Conservation (phyloP, 2,329 filamentous ascomycete species). For the Ophiocordyceps unilateralis region DNA sequence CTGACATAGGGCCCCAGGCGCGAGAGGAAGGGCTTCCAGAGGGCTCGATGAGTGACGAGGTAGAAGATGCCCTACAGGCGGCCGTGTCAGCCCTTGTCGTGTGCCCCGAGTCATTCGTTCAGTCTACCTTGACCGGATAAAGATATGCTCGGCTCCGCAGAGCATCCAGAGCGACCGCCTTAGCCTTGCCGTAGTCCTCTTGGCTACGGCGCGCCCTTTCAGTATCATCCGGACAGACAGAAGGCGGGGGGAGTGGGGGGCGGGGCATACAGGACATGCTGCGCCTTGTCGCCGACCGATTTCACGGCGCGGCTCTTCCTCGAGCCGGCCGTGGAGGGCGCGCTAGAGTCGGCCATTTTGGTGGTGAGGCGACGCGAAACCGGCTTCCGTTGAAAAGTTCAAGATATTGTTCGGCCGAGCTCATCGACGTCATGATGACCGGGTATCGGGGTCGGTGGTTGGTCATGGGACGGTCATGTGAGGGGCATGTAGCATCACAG, state of each 20-base stretch:
- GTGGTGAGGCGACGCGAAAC: neutral
- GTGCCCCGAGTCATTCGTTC: neutral
- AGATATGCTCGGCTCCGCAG: slow-evolving; percentile 63
- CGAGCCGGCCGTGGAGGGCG: slow-evolving; percentile 6
- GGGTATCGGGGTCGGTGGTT: no score
- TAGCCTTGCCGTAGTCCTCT: slow-evolving; percentile 56
- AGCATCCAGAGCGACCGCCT: slow-evolving; percentile 46
- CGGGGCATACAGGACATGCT: slow-evolving; percentile 26
- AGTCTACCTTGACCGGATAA: slow-evolving; percentile 57
- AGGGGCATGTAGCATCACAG: no score
- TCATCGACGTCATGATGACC: no score
- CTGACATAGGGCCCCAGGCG: slow-evolving; percentile 43
- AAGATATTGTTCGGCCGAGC: no score
- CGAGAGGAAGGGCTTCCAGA: slow-evolving; percentile 42
- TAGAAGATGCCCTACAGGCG: slow-evolving; percentile 37
- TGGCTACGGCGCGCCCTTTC: slow-evolving; percentile 20
- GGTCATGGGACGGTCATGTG: neutral
- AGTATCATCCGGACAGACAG: neutral
- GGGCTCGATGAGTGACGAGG: slow-evolving; percentile 33
- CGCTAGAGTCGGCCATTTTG: neutral
- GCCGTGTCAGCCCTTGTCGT: neutral
- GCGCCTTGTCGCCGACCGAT: slow-evolving; percentile 26
- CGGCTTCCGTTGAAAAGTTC: neutral
- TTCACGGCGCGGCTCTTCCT: slow-evolving; percentile 16
- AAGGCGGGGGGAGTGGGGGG: no score